These are phyloP conservation scores for Collybia sordida DNA, from an alignment of 768 basidiomycete genomes.

Conservation along the genomic window DNA sequence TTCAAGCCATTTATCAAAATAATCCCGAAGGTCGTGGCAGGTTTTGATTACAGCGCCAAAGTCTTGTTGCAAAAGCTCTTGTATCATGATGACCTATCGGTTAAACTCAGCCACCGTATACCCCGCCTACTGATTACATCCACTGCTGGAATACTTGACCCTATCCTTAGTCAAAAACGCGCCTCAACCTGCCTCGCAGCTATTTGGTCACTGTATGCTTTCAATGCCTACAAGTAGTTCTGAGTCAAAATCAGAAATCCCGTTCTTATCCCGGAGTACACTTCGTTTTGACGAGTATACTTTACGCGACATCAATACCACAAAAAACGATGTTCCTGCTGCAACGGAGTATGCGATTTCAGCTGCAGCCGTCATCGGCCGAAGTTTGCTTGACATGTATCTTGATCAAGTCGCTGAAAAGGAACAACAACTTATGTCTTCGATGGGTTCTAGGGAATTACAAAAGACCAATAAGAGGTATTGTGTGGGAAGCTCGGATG, in stretches of 20 bases:
- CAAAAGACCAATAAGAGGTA: too few species aligned
- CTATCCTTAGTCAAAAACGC: slow-evolving; percentile 25
- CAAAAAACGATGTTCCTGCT: slow-evolving; percentile 20
- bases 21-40: slow-evolving; percentile 33
- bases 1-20: slow-evolving; percentile 34
- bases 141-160: slow-evolving; percentile 22
- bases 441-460: slow-evolving; percentile 12
- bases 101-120: slow-evolving; percentile 33
- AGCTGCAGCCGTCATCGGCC: slow-evolving; percentile 27
- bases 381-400: slow-evolving; percentile 32
- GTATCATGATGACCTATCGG: slow-evolving; percentile 25
- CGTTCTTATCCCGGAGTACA: slow-evolving; percentile 12
- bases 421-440: slow-evolving; percentile 19
- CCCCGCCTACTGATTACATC: slow-evolving; percentile 31
- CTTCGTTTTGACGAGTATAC: slow-evolving; percentile 35
- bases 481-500: too few species aligned
- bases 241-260: slow-evolving; percentile 6
- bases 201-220: slow-evolving; percentile 45
- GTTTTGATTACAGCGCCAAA: slow-evolving; percentile 38
- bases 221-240: slow-evolving; percentile 23
- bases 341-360: slow-evolving; percentile 27
- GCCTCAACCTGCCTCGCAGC: slow-evolving; percentile 34
- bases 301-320: slow-evolving; percentile 22
- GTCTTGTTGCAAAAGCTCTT: slow-evolving; percentile 31
- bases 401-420: slow-evolving; percentile 21